phyloP scores from a whole-genome alignment of 2,329 filamentous ascomycete genomes.

The Zasmidium cellare region DNA sequence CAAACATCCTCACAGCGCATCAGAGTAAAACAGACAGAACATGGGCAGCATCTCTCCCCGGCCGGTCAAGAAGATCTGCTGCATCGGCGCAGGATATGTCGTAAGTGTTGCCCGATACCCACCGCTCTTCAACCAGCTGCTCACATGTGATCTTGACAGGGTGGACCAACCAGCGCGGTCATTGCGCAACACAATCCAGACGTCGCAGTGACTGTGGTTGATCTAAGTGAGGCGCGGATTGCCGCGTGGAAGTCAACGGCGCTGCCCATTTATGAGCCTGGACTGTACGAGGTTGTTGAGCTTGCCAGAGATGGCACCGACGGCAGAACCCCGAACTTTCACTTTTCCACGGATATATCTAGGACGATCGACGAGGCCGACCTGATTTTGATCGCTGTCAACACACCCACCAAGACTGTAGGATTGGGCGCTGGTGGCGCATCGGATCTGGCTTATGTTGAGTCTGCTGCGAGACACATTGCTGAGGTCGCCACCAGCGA shows the following conservation, averaged over 20 bases:
- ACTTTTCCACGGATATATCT: constrained; percentile 70
- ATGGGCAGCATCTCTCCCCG: neutral
- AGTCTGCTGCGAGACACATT: constrained; percentile 67
- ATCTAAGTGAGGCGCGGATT: constrained; percentile 66
- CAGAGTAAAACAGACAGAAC: neutral
- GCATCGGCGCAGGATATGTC: constrained; percentile 74
- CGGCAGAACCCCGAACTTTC: constrained; percentile 63
- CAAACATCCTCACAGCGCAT: neutral
- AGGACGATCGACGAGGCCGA: constrained; percentile 66
- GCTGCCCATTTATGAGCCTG: constrained; percentile 75
- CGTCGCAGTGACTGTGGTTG: constrained; percentile 72
- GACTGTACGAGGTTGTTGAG: constrained; percentile 66
- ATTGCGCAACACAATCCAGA: constrained; percentile 72
- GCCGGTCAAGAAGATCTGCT: constrained; percentile 59
- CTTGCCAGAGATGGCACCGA: constrained; percentile 52
- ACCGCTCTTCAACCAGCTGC: constrained; percentile 3
- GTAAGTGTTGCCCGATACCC: constrained; percentile 47
- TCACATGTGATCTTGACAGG: constrained; percentile 41
- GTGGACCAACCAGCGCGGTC: constrained; percentile 73
- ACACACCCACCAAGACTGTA: constrained; percentile 73
- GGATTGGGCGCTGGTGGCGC: constrained; percentile 70
- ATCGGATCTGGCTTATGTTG: constrained; percentile 71
- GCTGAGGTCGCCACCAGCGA: constrained; percentile 65
- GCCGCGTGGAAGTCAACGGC: constrained; percentile 71
- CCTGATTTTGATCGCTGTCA: constrained; percentile 73